A percentile compares a stretch with the other conserved stretches of the same genome.
Conservation (phyloP, 352 stramenopile species). For the Thraustochytrium striatum region DNA sequence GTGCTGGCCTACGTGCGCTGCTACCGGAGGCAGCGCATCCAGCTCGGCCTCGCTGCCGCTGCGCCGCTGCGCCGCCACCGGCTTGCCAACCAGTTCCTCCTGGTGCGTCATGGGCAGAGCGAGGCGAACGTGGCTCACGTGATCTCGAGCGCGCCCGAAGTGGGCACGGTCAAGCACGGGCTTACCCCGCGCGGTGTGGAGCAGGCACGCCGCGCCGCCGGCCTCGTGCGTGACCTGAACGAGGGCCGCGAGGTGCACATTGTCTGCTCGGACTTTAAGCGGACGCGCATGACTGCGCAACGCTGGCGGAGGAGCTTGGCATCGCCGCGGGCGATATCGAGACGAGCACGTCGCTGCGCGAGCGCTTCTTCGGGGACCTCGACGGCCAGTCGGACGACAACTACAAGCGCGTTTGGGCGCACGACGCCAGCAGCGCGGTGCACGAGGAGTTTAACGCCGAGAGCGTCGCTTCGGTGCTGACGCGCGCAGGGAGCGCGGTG, state of each 20-base stretch:
- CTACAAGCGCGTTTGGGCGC: slow-evolving; percentile 64
- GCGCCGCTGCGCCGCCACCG: too few species aligned
- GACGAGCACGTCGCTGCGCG: slow-evolving; percentile 58
- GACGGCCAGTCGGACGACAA: slow-evolving; percentile 58
- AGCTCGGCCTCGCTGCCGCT: too few species aligned
- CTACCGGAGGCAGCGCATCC: too few species aligned
- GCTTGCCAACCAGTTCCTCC: slow-evolving; percentile 35
- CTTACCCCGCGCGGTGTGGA: slow-evolving; percentile 58
- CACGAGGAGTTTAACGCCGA: slow-evolving; percentile 59
- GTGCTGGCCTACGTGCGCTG: too few species aligned
- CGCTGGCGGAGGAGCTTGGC: slow-evolving; percentile 58
- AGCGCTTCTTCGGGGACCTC: slow-evolving; percentile 63
- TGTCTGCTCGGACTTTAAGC: slow-evolving; percentile 61
- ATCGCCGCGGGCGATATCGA: slow-evolving; percentile 47
- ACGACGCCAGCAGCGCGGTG: slow-evolving; percentile 57
- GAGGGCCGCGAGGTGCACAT: slow-evolving; percentile 55
- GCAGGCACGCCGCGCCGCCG: slow-evolving; percentile 58
- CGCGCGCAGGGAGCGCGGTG: slow-evolving; percentile 57
- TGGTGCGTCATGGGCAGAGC: slow-evolving; percentile 63
- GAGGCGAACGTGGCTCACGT: slow-evolving; percentile 62
- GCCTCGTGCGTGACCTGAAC: not conserved
- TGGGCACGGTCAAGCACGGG: slow-evolving; percentile 60
- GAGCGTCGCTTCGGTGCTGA: slow-evolving; percentile 58
- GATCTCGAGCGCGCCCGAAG: slow-evolving; percentile 61
- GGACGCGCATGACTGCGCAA: slow-evolving; percentile 61